phyloP scores from a whole-genome alignment of 768 basidiomycete species.

The Peribolospora baueri region DNA sequence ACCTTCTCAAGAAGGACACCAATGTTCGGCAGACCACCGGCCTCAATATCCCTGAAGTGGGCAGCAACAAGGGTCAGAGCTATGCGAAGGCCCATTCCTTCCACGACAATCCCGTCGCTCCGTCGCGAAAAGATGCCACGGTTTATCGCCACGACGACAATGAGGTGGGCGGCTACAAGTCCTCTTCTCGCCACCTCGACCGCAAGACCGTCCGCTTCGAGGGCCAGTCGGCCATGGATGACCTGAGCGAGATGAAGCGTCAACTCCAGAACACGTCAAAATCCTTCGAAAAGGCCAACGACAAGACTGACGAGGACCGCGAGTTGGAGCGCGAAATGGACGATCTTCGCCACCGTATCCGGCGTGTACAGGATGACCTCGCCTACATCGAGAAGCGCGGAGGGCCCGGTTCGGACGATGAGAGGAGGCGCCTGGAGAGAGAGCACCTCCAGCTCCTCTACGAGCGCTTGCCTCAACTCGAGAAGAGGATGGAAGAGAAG shows the following conservation, averaged over 20 bases:
- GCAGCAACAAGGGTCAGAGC: background rate
- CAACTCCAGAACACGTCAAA: constrained; percentile 52
- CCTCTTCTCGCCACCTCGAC: constrained; percentile 60
- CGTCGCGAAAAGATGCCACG: constrained; percentile 58
- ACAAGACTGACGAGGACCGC: constrained; percentile 62
- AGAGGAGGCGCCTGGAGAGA: constrained; percentile 60
- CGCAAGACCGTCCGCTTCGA: constrained; percentile 49
- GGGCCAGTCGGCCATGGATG: constrained; percentile 32
- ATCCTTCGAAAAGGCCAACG: constrained; percentile 48
- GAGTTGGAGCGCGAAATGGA: constrained; percentile 71
- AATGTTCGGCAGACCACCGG: constrained; percentile 33
- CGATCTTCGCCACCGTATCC: constrained; percentile 60
- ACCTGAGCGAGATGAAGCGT: constrained; percentile 67
- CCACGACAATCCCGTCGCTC: constrained; percentile 25
- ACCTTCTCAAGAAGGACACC: constrained; percentile 63
- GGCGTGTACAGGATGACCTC: constrained; percentile 69
- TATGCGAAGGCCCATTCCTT: background rate
- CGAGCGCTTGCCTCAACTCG: constrained; percentile 71
- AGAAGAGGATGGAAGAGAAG: constrained; percentile 52
- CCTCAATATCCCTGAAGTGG: constrained; percentile 16
- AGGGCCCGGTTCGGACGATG: constrained; percentile 32
- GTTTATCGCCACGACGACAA: constrained; percentile 63
- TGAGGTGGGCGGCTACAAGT: constrained; percentile 47
- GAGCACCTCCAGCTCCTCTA: constrained; percentile 68
- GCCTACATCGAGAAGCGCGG: constrained; percentile 45